Conservation (phyloP, 441 rosid genomes). For the Raphanus hybrid region DNA sequence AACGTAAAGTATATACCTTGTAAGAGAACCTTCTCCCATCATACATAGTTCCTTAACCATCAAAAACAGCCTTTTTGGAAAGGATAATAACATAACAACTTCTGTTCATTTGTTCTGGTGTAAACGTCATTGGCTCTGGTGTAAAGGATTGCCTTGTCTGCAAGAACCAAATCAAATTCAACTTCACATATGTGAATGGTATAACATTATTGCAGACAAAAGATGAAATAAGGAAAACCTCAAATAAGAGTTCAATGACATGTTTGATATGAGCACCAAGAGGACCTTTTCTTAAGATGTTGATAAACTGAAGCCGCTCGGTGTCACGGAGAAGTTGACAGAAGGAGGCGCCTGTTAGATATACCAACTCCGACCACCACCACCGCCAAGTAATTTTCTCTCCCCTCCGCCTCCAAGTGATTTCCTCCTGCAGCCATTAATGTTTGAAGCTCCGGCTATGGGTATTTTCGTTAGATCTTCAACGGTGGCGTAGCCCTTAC, state of each 20-base stretch:
- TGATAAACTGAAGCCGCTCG: conserved; percentile 69
- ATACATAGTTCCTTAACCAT: conserved; percentile 73
- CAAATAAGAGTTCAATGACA: conserved; percentile 69
- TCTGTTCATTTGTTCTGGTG: conserved; percentile 31
- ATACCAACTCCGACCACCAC: not conserved
- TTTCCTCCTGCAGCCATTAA: no score
- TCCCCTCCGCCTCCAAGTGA: no score
- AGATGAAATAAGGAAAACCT: conserved; percentile 46
- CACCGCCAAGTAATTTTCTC: not conserved
- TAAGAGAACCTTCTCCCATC: conserved; percentile 85
- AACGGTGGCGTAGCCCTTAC: not conserved
- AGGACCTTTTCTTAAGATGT: conserved; percentile 67
- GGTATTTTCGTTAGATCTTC: no score
- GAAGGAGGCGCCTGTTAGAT: conserved; percentile 32
- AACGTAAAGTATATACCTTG: conserved; percentile 53
- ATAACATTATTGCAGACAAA: not conserved
- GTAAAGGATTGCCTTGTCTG: conserved; percentile 76
- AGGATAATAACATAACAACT: conserved; percentile 66
- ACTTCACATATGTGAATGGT: not conserved
- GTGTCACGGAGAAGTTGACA: conserved; percentile 82
- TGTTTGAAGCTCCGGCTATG: no score
- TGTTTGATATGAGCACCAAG: conserved; percentile 91
- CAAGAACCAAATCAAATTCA: conserved; percentile 12
- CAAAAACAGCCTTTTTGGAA: conserved; percentile 84
- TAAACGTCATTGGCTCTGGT: conserved; percentile 69